Percentiles rank a stretch among this genome's conserved stretches.
Evolutionary conservation across 2,329 filamentous ascomycete species (phyloP).

Genomic region (Colletotrichum sp.): DNA sequence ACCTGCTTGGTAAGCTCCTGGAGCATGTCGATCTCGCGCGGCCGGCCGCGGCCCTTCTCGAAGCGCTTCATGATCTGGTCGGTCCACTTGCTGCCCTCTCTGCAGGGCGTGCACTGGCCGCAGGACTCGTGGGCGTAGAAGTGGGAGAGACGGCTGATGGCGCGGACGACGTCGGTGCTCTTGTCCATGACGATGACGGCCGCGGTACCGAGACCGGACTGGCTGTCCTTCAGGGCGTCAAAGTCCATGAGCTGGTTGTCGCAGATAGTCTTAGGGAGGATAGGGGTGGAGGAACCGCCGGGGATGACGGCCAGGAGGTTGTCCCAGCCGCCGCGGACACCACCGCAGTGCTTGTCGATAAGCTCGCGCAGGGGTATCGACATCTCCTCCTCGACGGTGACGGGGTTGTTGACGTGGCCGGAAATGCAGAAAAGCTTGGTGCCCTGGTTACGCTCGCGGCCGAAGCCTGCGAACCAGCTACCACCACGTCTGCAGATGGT

Average conservation of each 20-base stretch:
- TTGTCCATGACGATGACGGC: constrained; percentile 99
- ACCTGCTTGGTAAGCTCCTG: constrained; percentile 99
- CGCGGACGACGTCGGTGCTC: constrained; percentile 92
- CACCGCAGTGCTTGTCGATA: constrained; percentile 98
- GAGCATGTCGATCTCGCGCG: constrained; percentile 98
- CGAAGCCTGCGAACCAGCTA: constrained; percentile 92
- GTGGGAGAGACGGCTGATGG: constrained; percentile 89
- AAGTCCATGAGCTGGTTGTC: constrained; percentile 99
- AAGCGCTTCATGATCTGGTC: constrained; percentile 99
- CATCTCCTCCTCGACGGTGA: constrained; percentile 99
- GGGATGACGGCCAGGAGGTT: constrained; percentile 96
- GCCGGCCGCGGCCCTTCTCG: constrained; percentile 85
- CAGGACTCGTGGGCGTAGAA: constrained; percentile 99
- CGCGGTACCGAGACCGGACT: constrained; percentile 95
- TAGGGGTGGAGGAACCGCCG: constrained; percentile 94
- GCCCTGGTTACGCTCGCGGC: constrained; percentile 93
- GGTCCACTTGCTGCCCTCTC: constrained; percentile 98
- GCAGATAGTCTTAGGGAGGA: constrained; percentile 87
- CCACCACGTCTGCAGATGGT: constrained; percentile 94
- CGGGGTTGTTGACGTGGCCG: constrained; percentile 98
- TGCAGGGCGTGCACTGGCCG: constrained; percentile 98
- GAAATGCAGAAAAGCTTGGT: constrained; percentile 99
- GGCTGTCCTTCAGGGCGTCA: constrained; percentile 95
- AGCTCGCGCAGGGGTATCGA: constrained; percentile 94
- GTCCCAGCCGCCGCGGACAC: constrained; percentile 96